Evolutionary conservation across 2,329 filamentous ascomycete genomes (phyloP).

Genomic region (Alternaria burnsii): DNA sequence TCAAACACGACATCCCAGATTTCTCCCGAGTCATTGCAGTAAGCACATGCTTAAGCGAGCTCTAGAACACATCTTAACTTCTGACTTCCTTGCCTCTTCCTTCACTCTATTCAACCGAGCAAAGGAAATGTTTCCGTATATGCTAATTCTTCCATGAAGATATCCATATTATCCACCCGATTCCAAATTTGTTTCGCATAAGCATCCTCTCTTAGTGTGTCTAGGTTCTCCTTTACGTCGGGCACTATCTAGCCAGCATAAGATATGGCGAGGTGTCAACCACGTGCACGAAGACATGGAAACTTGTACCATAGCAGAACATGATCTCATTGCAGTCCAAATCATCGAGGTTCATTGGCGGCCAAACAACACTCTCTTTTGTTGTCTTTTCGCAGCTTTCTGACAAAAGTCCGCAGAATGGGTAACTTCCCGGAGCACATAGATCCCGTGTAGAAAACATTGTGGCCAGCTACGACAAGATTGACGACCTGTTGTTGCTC

Average conservation of each 20-base stretch:
- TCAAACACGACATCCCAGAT: too few relatives aligned
- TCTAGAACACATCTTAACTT: background rate
- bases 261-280: background rate
- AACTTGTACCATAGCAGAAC: conserved; percentile 30
- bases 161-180: conserved; percentile 53
- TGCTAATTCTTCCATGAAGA: conserved; percentile 71
- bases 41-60: too few relatives aligned
- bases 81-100: conserved; percentile 44
- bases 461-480: conserved; percentile 60
- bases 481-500: conserved; percentile 62
- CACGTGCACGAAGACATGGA: background rate
- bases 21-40: too few relatives aligned
- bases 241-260: background rate
- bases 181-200: background rate
- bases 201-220: background rate
- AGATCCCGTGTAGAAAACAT: conserved; percentile 71
- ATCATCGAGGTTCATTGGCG: conserved; percentile 68
- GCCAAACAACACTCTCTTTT: conserved; percentile 60
- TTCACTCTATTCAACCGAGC: conserved; percentile 59
- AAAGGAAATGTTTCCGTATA: conserved; percentile 66
- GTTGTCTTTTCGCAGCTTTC: conserved; percentile 45
- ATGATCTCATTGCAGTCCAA: conserved; percentile 67
- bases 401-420: conserved; percentile 60
- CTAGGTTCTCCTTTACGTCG: background rate
- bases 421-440: conserved; percentile 69